Conservation (phyloP, 1,139 yeast genomes). For the Candida freyschussii region DNA sequence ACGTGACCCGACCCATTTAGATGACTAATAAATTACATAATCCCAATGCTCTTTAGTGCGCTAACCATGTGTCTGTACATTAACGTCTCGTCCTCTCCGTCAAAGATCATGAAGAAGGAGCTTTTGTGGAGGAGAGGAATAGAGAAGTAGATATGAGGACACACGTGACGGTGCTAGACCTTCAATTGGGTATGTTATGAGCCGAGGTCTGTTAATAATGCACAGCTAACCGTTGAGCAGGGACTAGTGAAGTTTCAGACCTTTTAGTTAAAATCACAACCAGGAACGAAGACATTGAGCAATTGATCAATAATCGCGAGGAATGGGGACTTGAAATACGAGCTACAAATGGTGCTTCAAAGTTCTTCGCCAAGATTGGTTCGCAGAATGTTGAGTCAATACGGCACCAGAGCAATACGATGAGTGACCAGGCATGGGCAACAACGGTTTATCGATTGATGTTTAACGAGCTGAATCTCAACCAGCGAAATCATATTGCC, state of each 20-base stretch:
- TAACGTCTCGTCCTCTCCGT: too few species aligned
- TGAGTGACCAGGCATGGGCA: conserved; percentile 15
- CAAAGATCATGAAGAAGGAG: too few species aligned
- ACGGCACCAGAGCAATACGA: conserved; percentile 8
- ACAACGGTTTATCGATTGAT: conserved; percentile 12
- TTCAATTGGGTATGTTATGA: conserved; percentile 4
- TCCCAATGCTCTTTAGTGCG: too few species aligned
- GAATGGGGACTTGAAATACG: conserved; percentile 8
- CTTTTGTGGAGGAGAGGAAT: not conserved
- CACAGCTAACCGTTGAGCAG: conserved; percentile 1
- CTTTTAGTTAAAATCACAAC: conserved; percentile 3
- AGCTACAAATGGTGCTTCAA: conserved; percentile 16
- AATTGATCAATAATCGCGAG: conserved; percentile 1
- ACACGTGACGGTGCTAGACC: conserved; percentile 1
- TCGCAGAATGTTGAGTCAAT: conserved; percentile 1
- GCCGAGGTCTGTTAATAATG: too few species aligned
- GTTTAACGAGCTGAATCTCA: conserved; percentile 8
- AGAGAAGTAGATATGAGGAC: conserved; percentile 1
- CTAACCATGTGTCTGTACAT: too few species aligned
- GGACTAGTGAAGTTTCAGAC: conserved; percentile 6
- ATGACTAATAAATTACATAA: too few species aligned
- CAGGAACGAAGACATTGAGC: conserved; percentile 2
- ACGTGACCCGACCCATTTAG: too few species aligned
- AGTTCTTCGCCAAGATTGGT: conserved; percentile 2
- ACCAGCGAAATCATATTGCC: conserved; percentile 3